A percentile compares a stretch with the other conserved stretches of the same genome.
Conservation (phyloP, 2,329 filamentous ascomycete genomes). For the Malbranchea cinnamomea region DNA sequence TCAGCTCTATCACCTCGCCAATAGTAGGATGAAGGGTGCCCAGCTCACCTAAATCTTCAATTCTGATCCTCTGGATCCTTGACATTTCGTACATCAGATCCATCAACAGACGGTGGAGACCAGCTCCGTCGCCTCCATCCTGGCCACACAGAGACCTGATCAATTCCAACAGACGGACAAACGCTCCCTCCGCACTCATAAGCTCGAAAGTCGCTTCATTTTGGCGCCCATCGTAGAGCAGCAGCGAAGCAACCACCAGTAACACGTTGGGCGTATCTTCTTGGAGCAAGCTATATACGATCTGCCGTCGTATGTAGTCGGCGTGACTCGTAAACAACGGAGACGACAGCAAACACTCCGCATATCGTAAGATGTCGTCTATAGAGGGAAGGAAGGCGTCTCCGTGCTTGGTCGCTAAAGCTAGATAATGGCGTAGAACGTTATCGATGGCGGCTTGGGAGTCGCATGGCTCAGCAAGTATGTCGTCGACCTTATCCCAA, state of each 20-base stretch:
- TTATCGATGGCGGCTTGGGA: constrained; percentile 64
- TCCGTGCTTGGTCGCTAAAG: constrained; percentile 60
- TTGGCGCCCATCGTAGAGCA: constrained; percentile 71
- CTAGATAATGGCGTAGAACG: constrained; percentile 68
- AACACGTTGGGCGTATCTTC: constrained; percentile 74
- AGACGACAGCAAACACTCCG: constrained; percentile 62
- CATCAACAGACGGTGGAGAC: constrained; percentile 65
- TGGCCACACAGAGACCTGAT: constrained; percentile 49
- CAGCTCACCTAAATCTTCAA: constrained; percentile 58
- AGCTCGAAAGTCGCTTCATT: constrained; percentile 67
- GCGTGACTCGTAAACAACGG: constrained; percentile 57
- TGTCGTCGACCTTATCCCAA: constrained; percentile 64
- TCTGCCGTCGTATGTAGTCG: constrained; percentile 81
- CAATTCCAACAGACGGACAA: constrained; percentile 68
- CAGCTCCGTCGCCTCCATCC: constrained; percentile 31
- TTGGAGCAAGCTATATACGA: constrained; percentile 75
- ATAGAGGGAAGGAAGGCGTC: constrained; percentile 61
- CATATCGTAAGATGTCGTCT: constrained; percentile 66
- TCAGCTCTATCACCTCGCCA: no score
- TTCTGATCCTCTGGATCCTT: constrained; percentile 65
- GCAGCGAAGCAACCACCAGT: constrained; percentile 66
- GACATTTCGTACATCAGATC: constrained; percentile 95
- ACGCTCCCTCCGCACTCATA: constrained; percentile 78
- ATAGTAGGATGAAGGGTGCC: neutral
- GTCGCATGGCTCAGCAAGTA: constrained; percentile 44